These are phyloP conservation scores for Stipa capillata DNA, from an alignment of 176 grass and related monocot genomes.

Conservation along the genomic window DNA sequence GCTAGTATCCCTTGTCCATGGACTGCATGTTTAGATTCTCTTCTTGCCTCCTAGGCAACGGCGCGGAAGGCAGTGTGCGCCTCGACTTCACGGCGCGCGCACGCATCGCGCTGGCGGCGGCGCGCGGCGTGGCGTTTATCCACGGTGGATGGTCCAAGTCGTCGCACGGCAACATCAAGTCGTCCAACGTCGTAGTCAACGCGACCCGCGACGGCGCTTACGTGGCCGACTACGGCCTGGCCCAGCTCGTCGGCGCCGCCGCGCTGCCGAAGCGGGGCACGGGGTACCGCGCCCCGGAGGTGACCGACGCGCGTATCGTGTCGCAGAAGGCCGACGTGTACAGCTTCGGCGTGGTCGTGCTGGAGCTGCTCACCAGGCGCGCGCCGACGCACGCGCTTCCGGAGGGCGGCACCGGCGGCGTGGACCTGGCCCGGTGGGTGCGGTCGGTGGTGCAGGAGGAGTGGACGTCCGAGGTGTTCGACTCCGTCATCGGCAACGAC, in stretches of 20 bases:
- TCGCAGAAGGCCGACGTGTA: slow-evolving; percentile 74
- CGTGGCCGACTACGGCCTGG: slow-evolving; percentile 51
- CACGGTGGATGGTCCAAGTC: slow-evolving; percentile 26
- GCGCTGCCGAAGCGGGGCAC: slow-evolving; percentile 10
- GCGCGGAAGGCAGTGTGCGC: slow-evolving; percentile 5
- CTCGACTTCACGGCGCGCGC: slow-evolving; percentile 46
- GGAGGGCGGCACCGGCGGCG: slow-evolving; percentile 32
- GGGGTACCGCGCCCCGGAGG: slow-evolving; percentile 67
- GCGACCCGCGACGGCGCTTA: slow-evolving; percentile 11
- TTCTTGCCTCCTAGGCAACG: slow-evolving; percentile 26
- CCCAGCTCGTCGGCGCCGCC: slow-evolving; percentile 30
- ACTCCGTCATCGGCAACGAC: slow-evolving; percentile 30
- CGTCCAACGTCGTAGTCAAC: slow-evolving; percentile 54
- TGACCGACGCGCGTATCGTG: slow-evolving; percentile 35
- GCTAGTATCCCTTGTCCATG: not conserved
- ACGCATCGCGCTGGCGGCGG: slow-evolving; percentile 57
- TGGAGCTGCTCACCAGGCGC: slow-evolving; percentile 70
- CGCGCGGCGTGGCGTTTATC: slow-evolving; percentile 69
- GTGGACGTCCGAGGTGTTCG: slow-evolving; percentile 86
- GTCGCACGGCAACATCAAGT: slow-evolving; percentile 73
- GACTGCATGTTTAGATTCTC: not conserved
- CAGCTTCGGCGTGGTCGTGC: slow-evolving; percentile 78
- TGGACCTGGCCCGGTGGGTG: slow-evolving; percentile 76
- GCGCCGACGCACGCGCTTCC: slow-evolving; percentile 20
- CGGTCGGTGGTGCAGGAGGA: slow-evolving; percentile 70